A percentile compares a stretch with the other conserved stretches of the same genome.
Evolutionary conservation across 768 basidiomycete genomes (phyloP).

Genomic region (Kwoniella sp.): DNA sequence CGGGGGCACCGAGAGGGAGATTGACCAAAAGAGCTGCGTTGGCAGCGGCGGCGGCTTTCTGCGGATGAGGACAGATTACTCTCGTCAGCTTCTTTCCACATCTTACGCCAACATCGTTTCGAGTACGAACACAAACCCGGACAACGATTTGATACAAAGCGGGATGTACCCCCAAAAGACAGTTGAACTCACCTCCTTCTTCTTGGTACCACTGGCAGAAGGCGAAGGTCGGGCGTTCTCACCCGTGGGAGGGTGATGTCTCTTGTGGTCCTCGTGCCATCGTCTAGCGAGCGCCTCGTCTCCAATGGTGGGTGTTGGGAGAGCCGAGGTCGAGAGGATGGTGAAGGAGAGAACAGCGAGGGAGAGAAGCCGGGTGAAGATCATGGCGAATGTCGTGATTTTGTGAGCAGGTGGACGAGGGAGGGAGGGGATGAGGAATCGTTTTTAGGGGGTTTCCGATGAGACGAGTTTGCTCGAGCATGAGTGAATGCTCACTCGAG

Average conservation of each 20-base stretch:
- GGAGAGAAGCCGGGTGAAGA: slow-evolving; percentile 10
- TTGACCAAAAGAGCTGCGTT: neutral
- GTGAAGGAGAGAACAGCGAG: slow-evolving; percentile 4
- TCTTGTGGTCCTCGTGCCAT: slow-evolving; percentile 9
- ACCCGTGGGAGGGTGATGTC: slow-evolving; percentile 8
- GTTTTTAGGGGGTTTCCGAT: no score
- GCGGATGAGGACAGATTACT: neutral
- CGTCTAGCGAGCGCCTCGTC: slow-evolving; percentile 10
- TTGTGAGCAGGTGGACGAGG: neutral
- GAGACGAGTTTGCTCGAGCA: no score
- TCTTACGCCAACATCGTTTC: no score
- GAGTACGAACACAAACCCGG: neutral
- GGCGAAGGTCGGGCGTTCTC: slow-evolving; percentile 14
- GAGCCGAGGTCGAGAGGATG: slow-evolving; percentile 3
- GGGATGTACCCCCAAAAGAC: no score
- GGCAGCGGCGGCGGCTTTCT: slow-evolving; percentile 1
- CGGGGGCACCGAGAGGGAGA: slow-evolving; percentile 14
- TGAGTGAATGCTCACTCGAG: no score
- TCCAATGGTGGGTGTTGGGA: slow-evolving; percentile 10
- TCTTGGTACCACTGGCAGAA: neutral
- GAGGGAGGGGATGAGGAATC: neutral
- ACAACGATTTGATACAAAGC: neutral
- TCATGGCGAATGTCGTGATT: slow-evolving; percentile 1
- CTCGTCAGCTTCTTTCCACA: neutral
- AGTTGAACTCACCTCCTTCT: slow-evolving; percentile 5